Conservation (phyloP, 331 rosid species). For the Quercus phellos region DNA sequence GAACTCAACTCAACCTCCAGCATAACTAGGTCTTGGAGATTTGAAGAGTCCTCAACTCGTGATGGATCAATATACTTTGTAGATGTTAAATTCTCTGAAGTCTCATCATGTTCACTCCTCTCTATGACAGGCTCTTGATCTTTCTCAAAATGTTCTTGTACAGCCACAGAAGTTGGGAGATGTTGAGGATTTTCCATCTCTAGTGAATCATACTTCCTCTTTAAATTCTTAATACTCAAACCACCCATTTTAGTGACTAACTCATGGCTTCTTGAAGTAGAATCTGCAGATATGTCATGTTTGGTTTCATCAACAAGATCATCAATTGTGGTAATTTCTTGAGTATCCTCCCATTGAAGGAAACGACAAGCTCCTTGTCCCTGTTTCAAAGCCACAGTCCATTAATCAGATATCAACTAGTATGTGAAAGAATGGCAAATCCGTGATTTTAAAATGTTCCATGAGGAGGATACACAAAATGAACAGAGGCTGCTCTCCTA, state of each 20-base stretch:
- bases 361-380: constrained; percentile 42
- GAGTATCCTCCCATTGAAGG: constrained; percentile 15
- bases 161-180: neutral
- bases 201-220: neutral
- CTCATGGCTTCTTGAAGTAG: neutral
- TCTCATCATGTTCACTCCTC: neutral
- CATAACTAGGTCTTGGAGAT: neutral
- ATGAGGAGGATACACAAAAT: neutral
- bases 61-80: neutral
- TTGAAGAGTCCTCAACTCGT: neutral
- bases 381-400: constrained; percentile 18
- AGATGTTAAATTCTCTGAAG: neutral
- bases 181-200: constrained; percentile 2
- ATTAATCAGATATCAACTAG: neutral
- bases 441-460: neutral
- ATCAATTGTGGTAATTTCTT: neutral
- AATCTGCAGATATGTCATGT: neutral
- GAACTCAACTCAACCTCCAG: neutral
- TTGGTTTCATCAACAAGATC: neutral
- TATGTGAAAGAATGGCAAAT: neutral
- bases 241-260: neutral
- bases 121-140: neutral
- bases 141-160: neutral
- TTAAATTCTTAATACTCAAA: neutral
- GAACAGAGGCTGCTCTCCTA: neutral